These are phyloP conservation scores for Barnettozyma pratensis DNA, from an alignment of 805 yeast genomes.

Conservation along the genomic window DNA sequence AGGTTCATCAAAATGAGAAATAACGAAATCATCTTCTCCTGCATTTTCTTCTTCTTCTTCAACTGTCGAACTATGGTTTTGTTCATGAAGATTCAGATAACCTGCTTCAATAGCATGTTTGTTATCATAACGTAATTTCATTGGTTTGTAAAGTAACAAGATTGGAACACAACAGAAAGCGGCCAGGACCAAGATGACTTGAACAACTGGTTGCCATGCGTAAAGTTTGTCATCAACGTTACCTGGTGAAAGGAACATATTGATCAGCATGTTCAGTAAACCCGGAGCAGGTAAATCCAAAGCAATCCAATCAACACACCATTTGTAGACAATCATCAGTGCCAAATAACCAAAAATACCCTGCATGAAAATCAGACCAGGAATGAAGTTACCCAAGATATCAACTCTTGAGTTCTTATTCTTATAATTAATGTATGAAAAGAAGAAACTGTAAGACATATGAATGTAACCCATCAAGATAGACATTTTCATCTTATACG, in stretches of 20 bases:
- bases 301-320: slow-evolving; percentile 89
- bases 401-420: slow-evolving; percentile 71
- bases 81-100: slow-evolving; percentile 39
- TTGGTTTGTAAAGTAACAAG: slow-evolving; percentile 80
- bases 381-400: slow-evolving; percentile 87
- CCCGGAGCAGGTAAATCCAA: slow-evolving; percentile 83
- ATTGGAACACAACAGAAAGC: slow-evolving; percentile 93
- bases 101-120: slow-evolving; percentile 45
- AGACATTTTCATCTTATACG: slow-evolving; percentile 96
- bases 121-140: slow-evolving; percentile 57
- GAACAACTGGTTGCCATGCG: slow-evolving; percentile 73
- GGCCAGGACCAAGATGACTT: slow-evolving; percentile 61
- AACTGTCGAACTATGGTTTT: slow-evolving; percentile 26
- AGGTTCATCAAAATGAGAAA: slow-evolving; percentile 44
- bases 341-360: slow-evolving; percentile 92
- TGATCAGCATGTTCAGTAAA: slow-evolving; percentile 87
- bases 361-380: slow-evolving; percentile 93
- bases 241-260: slow-evolving; percentile 95
- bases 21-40: slow-evolving; percentile 36
- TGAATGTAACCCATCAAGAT: slow-evolving; percentile 91
- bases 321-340: slow-evolving; percentile 82
- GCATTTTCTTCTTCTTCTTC: slow-evolving; percentile 40
- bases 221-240: slow-evolving; percentile 74
- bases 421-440: slow-evolving; percentile 76
- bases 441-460: slow-evolving; percentile 85